Conservation (phyloP, 306 rosid species). For the Trifolium pratense region DNA sequence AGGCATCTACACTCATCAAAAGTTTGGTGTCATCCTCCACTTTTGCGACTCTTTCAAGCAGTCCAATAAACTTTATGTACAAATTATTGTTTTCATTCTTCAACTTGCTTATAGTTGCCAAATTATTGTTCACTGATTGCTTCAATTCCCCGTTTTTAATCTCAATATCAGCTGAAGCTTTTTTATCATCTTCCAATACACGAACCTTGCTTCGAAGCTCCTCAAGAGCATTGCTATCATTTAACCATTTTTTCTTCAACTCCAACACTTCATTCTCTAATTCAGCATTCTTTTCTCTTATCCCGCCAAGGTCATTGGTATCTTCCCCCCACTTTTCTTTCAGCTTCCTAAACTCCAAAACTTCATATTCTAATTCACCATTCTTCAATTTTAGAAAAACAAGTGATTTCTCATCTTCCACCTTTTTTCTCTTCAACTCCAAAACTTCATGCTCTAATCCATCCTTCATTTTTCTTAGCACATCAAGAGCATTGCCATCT, state of each 20-base stretch:
- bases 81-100: background rate
- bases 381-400: background rate
- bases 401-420: background rate
- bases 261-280: background rate
- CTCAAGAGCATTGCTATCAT: background rate
- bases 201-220: background rate
- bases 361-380: background rate
- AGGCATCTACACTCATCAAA: background rate
- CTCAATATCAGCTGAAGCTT: background rate
- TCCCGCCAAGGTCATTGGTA: background rate
- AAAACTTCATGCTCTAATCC: background rate
- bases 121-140: background rate
- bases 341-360: background rate
- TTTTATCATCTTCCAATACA: constrained; percentile 24
- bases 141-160: constrained; percentile 16
- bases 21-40: constrained; percentile 12
- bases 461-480: no score
- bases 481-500: no score
- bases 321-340: background rate
- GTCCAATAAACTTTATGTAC: background rate
- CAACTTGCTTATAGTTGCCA: background rate
- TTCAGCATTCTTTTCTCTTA: background rate
- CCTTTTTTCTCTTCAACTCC: background rate
- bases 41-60: background rate
- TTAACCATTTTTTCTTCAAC: constrained; percentile 9